Evolutionary conservation across 768 basidiomycete species (phyloP), one percentile per base, ranked within the genome.

Genomic region (Lactifluus pinguis): DNA sequence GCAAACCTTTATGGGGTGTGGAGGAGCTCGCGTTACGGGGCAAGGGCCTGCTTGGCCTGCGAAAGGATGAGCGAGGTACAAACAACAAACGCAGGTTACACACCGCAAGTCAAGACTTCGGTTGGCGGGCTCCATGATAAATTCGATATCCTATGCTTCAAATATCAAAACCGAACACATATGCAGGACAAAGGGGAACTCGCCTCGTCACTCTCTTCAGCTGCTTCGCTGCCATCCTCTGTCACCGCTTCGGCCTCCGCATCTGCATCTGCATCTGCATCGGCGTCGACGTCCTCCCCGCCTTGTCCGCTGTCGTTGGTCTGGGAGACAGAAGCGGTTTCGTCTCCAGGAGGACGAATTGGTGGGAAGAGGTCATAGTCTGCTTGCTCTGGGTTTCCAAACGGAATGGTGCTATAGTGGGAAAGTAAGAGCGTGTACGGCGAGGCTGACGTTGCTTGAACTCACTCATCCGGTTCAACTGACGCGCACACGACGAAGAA

Each of bases 41-140:
- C 5, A 69, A 69, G 45, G 70, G 67, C 47, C 72, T 65, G 52
- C 70, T 71, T 65, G 77, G 76, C 58, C 78, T 78, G 63, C 13
- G 39, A 48, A 39, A 34, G 52, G 21, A 47, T 56, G 45, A n/a
- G 59, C 52, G 36, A 53, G 2, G 50, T 41, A 11, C 55, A 57
- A 49, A 60, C 61, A 34, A 29, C 44, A 25, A 25, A 9, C 4
- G 39, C 38, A 53, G 19, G 7, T 21, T 41, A 64, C 75, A 55
- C 69, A 86, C 86, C 89, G 80, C 68, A 92, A 83, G 74, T 92
- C 89, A 19, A 89, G 73, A 5, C 85, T 87, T 57, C 84, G 85
- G 17, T 83, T 72, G 9, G 84, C 76, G 2, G 84, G 84, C 68
- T 95, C 91, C 83, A 92, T 86, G 57, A 95, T 92, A 66, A 95